Conservation (phyloP, 164 flowering plant genomes). For the Liriodendron chinense region DNA sequence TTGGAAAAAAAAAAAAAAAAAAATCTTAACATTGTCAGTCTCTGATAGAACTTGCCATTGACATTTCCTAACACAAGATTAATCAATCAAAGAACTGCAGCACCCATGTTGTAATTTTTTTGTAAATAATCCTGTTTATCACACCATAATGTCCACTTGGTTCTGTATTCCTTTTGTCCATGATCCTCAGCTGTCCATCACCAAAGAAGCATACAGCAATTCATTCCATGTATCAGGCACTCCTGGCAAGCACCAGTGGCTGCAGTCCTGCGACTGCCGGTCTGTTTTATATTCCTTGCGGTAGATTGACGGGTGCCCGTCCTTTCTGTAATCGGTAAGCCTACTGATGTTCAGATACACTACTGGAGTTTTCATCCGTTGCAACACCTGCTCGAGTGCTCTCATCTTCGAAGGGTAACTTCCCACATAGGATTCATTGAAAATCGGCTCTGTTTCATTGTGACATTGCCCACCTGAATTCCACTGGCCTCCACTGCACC, state of each 20-base stretch:
- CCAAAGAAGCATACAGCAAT: constrained; percentile 64
- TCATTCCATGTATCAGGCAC: constrained; percentile 91
- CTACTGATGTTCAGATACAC: constrained; percentile 64
- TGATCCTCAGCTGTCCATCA: constrained; percentile 26
- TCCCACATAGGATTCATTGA: constrained; percentile 38
- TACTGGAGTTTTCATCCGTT: constrained; percentile 57
- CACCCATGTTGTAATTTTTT: not conserved
- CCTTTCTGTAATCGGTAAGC: constrained; percentile 77
- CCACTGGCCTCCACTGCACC: constrained; percentile 84
- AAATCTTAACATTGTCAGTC: no score
- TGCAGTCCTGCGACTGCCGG: constrained; percentile 70
- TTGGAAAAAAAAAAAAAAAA: no score
- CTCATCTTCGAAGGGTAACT: constrained; percentile 76
- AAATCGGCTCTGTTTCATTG: constrained; percentile 68
- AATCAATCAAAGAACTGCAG: not conserved
- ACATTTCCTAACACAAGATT: not conserved
- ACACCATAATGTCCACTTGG: no score
- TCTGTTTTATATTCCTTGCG: constrained; percentile 43
- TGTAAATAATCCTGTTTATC: not conserved
- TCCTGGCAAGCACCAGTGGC: constrained; percentile 94
- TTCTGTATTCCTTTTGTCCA: not conserved
- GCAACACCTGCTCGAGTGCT: constrained; percentile 48
- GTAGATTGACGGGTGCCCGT: constrained; percentile 81
- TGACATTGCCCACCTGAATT: constrained; percentile 87
- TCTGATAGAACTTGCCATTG: not conserved